Evolutionary conservation across 352 stramenopile species (phyloP).

Genomic region (Phytophthora kernoviae): DNA sequence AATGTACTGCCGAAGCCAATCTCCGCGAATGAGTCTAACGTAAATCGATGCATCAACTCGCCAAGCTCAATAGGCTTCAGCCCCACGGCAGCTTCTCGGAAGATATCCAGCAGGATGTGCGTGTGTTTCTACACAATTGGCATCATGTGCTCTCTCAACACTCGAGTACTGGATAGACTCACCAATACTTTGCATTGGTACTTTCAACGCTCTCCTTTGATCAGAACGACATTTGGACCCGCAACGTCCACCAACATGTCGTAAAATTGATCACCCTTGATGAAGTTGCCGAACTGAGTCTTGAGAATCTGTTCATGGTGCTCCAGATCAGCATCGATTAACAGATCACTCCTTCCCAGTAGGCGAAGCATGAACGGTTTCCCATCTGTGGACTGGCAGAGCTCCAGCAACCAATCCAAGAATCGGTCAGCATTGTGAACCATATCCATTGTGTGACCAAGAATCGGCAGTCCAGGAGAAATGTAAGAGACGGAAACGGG

Average conservation of each 20-base stretch:
- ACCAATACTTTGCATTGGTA: conserved; percentile 76
- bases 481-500: conserved; percentile 1
- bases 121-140: conserved; percentile 33
- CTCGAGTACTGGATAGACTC: conserved; percentile 73
- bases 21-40: conserved; percentile 55
- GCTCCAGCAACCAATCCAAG: conserved; percentile 7
- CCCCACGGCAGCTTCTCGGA: conserved; percentile 4
- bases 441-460: conserved; percentile 6
- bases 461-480: conserved; percentile 3
- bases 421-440: conserved; percentile 4
- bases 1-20: conserved; percentile 63
- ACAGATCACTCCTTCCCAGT: conserved; percentile 7
- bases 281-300: conserved; percentile 41
- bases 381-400: not conserved
- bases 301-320: conserved; percentile 22
- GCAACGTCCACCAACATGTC: conserved; percentile 23
- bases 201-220: conserved; percentile 57
- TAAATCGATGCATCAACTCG: conserved; percentile 38
- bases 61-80: conserved; percentile 18
- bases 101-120: conserved; percentile 6
- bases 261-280: conserved; percentile 26
- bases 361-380: conserved; percentile 7
- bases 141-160: conserved; percentile 48
- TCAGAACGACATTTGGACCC: conserved; percentile 41
- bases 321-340: conserved; percentile 10